A percentile compares a stretch with the other conserved stretches of the same genome.
These are phyloP conservation scores for Cajanus cajan DNA, from an alignment of 306 rosid species.

Conservation along the genomic window DNA sequence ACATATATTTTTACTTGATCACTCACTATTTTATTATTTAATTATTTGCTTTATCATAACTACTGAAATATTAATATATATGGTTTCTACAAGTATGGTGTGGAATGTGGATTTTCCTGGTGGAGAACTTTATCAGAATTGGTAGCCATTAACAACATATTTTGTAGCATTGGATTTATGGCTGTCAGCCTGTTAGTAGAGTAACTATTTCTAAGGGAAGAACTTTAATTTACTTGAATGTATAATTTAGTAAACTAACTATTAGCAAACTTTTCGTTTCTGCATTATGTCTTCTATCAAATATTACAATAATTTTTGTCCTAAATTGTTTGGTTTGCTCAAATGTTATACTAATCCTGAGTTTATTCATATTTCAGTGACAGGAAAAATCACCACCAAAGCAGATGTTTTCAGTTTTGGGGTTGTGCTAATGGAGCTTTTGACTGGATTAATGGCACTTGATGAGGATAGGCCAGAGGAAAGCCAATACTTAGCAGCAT, in stretches of 20 bases:
- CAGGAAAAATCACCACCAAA: constrained; percentile 97
- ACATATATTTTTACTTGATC: neutral
- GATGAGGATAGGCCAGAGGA: constrained; percentile 90
- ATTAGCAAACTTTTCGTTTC: neutral
- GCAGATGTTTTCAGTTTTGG: constrained; percentile 98
- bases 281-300: neutral
- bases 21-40: neutral
- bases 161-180: constrained; percentile 15
- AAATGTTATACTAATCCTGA: constrained; percentile 34
- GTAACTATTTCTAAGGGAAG: neutral
- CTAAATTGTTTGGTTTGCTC: neutral
- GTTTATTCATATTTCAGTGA: constrained; percentile 60
- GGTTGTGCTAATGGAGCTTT: constrained; percentile 93
- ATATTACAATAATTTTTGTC: neutral
- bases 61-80: neutral
- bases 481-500: constrained; percentile 85
- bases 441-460: constrained; percentile 94
- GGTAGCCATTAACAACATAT: neutral
- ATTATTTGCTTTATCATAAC: constrained; percentile 7
- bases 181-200: constrained; percentile 3
- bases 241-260: neutral
- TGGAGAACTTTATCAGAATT: constrained; percentile 18
- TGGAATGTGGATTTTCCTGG: constrained; percentile 1
- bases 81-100: constrained; percentile 5
- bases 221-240: neutral